Conservation (phyloP, 805 yeast species). For the Metschnikowia orientalis region DNA sequence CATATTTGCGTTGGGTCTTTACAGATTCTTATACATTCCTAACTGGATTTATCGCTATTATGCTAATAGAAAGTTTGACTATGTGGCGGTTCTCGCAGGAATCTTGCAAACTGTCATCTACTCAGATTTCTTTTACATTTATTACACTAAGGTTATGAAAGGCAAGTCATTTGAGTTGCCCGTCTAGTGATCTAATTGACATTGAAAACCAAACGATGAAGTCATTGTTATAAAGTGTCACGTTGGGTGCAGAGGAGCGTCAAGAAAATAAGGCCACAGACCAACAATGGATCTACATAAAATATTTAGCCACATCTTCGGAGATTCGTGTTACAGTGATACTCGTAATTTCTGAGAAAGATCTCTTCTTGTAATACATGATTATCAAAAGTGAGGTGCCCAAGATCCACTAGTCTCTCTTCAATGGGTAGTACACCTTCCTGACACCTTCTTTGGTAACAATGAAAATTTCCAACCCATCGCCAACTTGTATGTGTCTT, state of each 20-base stretch:
- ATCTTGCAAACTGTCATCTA: conserved; percentile 80
- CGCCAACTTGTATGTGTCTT: conserved; percentile 98
- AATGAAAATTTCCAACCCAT: conserved; percentile 84
- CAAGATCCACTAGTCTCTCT: conserved; percentile 65
- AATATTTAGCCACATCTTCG: too few species aligned
- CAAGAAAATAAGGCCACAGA: too few species aligned
- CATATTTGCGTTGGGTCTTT: conserved; percentile 87
- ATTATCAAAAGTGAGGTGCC: too few species aligned
- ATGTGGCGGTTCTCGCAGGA: conserved; percentile 73
- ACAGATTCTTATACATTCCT: conserved; percentile 85
- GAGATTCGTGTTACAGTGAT: too few species aligned
- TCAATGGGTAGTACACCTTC: conserved; percentile 77
- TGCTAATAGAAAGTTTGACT: conserved; percentile 60
- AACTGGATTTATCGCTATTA: conserved; percentile 91
- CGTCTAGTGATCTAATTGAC: conserved; percentile 22
- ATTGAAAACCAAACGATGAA: background rate
- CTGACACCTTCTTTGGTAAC: conserved; percentile 92
- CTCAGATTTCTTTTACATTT: conserved; percentile 93
- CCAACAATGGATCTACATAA: too few species aligned
- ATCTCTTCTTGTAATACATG: background rate
- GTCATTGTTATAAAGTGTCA: too few species aligned
- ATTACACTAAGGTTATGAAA: conserved; percentile 72
- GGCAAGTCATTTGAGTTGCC: conserved; percentile 78
- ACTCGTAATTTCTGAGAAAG: too few species aligned
- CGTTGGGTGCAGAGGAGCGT: too few species aligned